Base-by-base conservation (phyloP, 768 basidiomycete species). In the Rhodotorula toruloides region DNA sequence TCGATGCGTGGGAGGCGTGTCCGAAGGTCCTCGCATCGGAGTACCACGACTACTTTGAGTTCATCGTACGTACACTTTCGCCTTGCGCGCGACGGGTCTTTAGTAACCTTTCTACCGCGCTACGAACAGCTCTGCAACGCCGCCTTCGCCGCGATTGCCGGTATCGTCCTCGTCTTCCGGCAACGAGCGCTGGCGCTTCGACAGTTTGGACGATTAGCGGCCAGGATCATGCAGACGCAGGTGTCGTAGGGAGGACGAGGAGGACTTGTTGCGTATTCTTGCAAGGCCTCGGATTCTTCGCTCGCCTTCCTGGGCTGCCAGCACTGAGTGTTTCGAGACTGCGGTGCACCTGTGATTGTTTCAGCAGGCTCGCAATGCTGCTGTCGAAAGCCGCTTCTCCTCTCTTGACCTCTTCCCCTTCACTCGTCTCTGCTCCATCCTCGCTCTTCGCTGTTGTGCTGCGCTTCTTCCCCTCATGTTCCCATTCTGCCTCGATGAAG, bases 221-320 rank as follows among this genome's bases (percentile, higher is more conserved):
- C 61, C 22, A 31, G 67, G 47, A 68, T 68, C 58, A 68, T 67
- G 66, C 66, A 67, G 56, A 67, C 66, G 1, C 55, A 67, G 49
- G 29, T 57, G 39, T 11, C 52, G 22, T 53, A 22, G 25, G 19
- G 11, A 25, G 32, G n/a, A n/a, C n/a, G n/a, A n/a, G n/a, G n/a
- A n/a, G n/a, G n/a, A n/a, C n/a, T n/a, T n/a, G n/a, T n/a, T n/a
- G n/a, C n/a, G n/a, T n/a, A n/a, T n/a, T n/a, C n/a, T n/a, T n/a
- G n/a, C n/a, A n/a, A n/a, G n/a, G n/a, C n/a, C n/a, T n/a, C n/a
- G n/a, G n/a, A n/a, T n/a, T n/a, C n/a, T n/a, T n/a, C n/a, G n/a
- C n/a, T n/a, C n/a, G n/a, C n/a, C n/a, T n/a, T n/a, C n/a, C n/a
- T n/a, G n/a, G n/a, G n/a, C n/a, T n/a, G n/a, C n/a, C n/a, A n/a